phyloP scores from a whole-genome alignment of 2,329 filamentous ascomycete genomes.

The Epichloe aotearoae region DNA sequence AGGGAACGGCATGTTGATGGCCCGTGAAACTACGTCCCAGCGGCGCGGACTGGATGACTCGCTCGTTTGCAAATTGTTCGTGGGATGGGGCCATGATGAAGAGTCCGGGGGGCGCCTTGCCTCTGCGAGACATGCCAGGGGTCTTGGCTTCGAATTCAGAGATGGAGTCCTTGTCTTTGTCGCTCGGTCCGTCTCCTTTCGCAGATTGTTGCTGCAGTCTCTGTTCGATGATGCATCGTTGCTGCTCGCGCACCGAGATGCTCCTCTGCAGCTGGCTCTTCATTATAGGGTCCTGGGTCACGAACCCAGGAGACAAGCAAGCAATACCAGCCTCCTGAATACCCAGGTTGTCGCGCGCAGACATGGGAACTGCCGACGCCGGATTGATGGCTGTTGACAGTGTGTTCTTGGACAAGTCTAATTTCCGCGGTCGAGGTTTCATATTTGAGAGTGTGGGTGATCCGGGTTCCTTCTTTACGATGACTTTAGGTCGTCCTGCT shows the following conservation, averaged over 20 bases:
- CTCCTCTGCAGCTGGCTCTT: conserved; percentile 90
- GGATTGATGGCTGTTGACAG: conserved; percentile 37
- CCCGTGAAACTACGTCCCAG: conserved; percentile 92
- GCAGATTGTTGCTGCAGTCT: conserved; percentile 80
- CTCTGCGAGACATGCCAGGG: conserved; percentile 57
- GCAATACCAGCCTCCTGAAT: conserved; percentile 91
- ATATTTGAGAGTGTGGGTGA: conserved; percentile 68
- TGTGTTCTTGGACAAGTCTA: conserved; percentile 60
- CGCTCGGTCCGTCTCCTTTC: conserved; percentile 52
- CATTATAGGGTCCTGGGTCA: conserved; percentile 94
- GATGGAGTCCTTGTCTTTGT: conserved; percentile 38
- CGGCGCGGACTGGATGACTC: conserved; percentile 92
- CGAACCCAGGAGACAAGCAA: conserved; percentile 88
- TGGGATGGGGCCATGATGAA: conserved; percentile 93
- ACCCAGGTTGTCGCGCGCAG: conserved; percentile 62
- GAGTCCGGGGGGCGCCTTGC: conserved; percentile 75
- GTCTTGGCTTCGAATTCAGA: conserved; percentile 50
- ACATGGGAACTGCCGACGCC: conserved; percentile 59
- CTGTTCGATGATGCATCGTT: conserved; percentile 87
- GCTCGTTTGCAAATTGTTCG: conserved; percentile 81
- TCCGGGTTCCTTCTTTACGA: conserved; percentile 92
- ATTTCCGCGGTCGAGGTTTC: conserved; percentile 49
- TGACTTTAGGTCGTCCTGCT: conserved; percentile 55
- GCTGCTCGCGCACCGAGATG: conserved; percentile 84
- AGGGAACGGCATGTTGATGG: conserved; percentile 62